A percentile compares a stretch with the other conserved stretches of the same genome.
phyloP scores from a whole-genome alignment of 2,329 filamentous ascomycete species.

The Dryadomyces sulphureus region DNA sequence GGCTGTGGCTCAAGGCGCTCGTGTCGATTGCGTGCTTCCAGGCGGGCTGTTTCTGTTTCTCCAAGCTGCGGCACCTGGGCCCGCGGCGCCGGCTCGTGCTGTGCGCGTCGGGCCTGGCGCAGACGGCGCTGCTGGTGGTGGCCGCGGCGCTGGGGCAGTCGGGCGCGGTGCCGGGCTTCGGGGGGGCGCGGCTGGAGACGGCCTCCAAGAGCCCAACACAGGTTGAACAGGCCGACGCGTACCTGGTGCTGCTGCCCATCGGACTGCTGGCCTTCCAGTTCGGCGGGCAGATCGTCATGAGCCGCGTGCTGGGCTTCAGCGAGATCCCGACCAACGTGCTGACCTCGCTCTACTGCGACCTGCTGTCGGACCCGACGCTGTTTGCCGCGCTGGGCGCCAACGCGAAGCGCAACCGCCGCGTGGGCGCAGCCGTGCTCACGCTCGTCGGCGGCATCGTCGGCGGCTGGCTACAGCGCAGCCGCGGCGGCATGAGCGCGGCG shows the following conservation, averaged over 20 bases:
- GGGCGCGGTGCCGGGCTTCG: slow-evolving; percentile 28
- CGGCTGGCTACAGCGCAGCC: slow-evolving; percentile 33
- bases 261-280: slow-evolving; percentile 38
- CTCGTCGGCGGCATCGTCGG: slow-evolving; percentile 34
- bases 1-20: slow-evolving; percentile 57
- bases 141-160: slow-evolving; percentile 39
- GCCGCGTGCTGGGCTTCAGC: slow-evolving; percentile 33
- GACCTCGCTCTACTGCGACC: slow-evolving; percentile 37
- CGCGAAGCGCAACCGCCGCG: slow-evolving; percentile 33
- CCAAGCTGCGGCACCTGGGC: slow-evolving; percentile 49
- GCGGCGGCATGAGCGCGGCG: slow-evolving; percentile 22
- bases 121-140: slow-evolving; percentile 31
- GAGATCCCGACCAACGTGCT: slow-evolving; percentile 42
- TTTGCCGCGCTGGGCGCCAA: slow-evolving; percentile 28
- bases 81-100: slow-evolving; percentile 50
- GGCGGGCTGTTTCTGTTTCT: slow-evolving; percentile 57
- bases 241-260: slow-evolving; percentile 20
- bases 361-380: slow-evolving; percentile 34
- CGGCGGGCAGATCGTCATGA: slow-evolving; percentile 39
- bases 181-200: slow-evolving; percentile 15
- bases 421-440: slow-evolving; percentile 32
- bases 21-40: slow-evolving; percentile 58
- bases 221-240: slow-evolving; percentile 21
- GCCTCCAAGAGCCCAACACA: slow-evolving; percentile 19
- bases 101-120: slow-evolving; percentile 40